phyloP scores from a whole-genome alignment of 1,139 yeast species.

The Pneumocystis jirovecii region DNA sequence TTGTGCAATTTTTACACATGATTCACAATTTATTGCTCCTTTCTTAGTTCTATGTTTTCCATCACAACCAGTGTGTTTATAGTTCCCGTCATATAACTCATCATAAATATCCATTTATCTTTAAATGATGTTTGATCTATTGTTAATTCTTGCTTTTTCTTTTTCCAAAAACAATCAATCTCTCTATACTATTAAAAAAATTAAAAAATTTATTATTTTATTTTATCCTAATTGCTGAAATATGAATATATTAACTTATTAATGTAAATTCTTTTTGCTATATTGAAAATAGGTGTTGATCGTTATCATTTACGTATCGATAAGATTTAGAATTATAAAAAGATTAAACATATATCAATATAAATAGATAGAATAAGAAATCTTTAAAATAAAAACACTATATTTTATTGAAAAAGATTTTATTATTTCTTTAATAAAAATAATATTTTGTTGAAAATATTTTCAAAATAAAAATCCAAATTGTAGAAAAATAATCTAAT shows the following conservation, averaged over 20 bases:
- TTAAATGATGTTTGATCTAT: background rate
- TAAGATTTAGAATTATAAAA: background rate
- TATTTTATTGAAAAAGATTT: no score
- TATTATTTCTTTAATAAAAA: no score
- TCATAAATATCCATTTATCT: background rate
- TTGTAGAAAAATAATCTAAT: no score
- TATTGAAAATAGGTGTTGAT: background rate
- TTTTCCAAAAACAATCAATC: background rate
- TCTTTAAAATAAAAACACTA: no score
- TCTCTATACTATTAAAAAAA: background rate
- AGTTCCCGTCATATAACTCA: background rate
- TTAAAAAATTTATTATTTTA: background rate
- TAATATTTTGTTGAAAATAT: no score
- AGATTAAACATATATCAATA: background rate
- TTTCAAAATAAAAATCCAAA: no score
- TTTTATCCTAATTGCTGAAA: background rate
- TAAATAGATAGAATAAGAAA: no score
- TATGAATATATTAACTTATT: background rate
- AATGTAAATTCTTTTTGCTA: background rate
- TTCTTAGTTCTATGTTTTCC: background rate
- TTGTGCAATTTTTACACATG: background rate
- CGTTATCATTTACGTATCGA: background rate
- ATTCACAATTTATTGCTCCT: background rate
- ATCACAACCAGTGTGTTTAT: background rate
- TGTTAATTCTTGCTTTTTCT: background rate